Evolutionary conservation across 1,139 yeast species (phyloP), one percentile per base, ranked within the genome.

Genomic region (Hyphopichia wangnamkhiaoensis): DNA sequence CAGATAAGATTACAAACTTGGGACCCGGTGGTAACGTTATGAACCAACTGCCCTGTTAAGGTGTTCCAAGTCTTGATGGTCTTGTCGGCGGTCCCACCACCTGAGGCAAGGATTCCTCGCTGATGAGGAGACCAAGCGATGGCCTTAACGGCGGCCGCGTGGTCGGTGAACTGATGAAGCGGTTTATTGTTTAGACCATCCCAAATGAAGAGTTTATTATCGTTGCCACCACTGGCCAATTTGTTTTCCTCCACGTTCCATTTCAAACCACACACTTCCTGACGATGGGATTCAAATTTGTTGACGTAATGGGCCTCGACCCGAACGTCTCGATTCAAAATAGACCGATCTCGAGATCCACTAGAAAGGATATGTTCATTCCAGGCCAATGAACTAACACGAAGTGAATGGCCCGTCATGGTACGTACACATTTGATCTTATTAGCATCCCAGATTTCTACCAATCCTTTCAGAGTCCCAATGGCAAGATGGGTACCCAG

Each of bases 81-180:
- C 42, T 93, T 80, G 61, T 93, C 99, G 1, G 95, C 94, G 0
- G 98, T 90, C 18, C 99, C 99, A 19, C 98, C 99, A 5, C 98
- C 99, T 2, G 94, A 81, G 0, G 98, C 98, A 39, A 93, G 64
- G 3, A 91, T 76, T 0, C 98, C 98, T 42, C 98, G 71, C 56
- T 89, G 96, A 58, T 93, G 98, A 0, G 98, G 98, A 1, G 95
- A 87, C 99, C 99, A 93, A 1, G 96, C 88, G 39, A 93, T 77
- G 1, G 98, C 98, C 62, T 91, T 93, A 5, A 93, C 95, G 0
- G 98, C 99, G 0, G 98, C 98, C 16, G 79, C 80, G 56, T 93
- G 98, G 47, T 89, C 96, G 5, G 75, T 73, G 52, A 91, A 86
- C 44, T 75, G 82, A 57, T 83, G 79, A 25, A 89, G 60, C 1